A percentile compares a stretch with the other conserved stretches of the same genome.
These are phyloP conservation scores for Chlorella sp. DNA, from an alignment of 139 green algal genomes.

Conservation along the genomic window DNA sequence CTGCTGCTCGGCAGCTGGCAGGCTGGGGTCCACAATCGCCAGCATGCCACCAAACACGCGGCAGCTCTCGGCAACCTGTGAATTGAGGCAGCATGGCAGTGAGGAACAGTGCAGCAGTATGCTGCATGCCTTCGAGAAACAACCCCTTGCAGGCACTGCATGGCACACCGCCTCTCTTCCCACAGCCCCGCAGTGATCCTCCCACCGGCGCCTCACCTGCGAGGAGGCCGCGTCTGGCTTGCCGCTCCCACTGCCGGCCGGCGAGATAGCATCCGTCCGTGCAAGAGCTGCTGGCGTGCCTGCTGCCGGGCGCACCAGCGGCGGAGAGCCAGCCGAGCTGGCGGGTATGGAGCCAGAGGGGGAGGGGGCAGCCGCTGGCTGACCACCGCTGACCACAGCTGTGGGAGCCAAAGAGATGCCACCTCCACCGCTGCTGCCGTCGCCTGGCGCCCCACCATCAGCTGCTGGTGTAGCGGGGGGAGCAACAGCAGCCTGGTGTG, in stretches of 20 bases:
- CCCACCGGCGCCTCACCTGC: not conserved
- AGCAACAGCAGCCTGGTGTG: too few relatives aligned
- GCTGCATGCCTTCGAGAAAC: too few relatives aligned
- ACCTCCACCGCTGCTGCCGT: too few relatives aligned
- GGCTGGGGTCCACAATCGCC: constrained; percentile 38
- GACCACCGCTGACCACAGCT: not conserved
- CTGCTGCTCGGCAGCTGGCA: constrained; percentile 25
- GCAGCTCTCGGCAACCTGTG: constrained; percentile 25
- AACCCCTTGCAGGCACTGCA: too few relatives aligned
- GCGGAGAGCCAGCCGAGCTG: constrained; percentile 11
- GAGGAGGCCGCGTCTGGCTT: not conserved
- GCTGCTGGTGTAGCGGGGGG: too few relatives aligned
- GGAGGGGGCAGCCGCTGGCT: too few relatives aligned
- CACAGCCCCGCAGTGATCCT: too few relatives aligned
- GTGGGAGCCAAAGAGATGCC: not conserved
- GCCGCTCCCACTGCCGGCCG: not conserved
- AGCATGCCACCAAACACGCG: constrained; percentile 38
- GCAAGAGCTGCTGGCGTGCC: too few relatives aligned
- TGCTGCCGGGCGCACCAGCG: not conserved
- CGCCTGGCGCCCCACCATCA: too few relatives aligned
- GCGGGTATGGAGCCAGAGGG: not conserved
- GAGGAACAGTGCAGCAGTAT: not conserved
- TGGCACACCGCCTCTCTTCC: too few relatives aligned
- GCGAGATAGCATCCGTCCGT: too few relatives aligned
- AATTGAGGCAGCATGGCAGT: not conserved